Evolutionary conservation across 2,329 filamentous ascomycete genomes (phyloP).

Genomic region (Talaromyces sp.): DNA sequence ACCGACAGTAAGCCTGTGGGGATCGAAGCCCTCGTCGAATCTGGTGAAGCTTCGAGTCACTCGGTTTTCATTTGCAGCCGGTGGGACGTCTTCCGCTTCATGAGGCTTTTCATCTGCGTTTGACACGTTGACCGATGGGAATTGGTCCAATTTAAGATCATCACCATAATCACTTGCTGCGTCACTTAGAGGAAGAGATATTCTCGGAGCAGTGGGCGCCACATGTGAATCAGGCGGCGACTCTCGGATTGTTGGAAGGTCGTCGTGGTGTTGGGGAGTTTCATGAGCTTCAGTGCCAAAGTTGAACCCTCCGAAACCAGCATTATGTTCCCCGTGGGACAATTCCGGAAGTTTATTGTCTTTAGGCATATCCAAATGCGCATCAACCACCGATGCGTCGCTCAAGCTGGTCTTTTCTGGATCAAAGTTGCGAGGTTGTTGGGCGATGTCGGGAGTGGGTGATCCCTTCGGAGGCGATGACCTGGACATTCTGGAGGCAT

Average conservation of each 20-base stretch:
- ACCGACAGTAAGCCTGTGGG: conserved; percentile 53
- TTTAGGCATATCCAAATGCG: neutral
- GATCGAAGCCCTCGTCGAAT: conserved; percentile 32
- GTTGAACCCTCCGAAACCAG: conserved; percentile 8
- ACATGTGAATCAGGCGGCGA: neutral
- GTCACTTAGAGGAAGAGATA: conserved; percentile 42
- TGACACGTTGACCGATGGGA: conserved; percentile 31
- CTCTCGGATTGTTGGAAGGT: conserved; percentile 6
- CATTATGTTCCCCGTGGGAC: neutral
- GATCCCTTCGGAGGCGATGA: conserved; percentile 38
- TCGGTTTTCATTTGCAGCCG: conserved; percentile 15
- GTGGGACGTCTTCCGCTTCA: conserved; percentile 16
- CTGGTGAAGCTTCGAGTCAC: conserved; percentile 17
- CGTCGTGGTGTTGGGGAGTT: conserved; percentile 1
- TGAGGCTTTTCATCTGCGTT: conserved; percentile 15
- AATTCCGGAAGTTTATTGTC: conserved; percentile 15
- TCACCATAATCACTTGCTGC: conserved; percentile 52
- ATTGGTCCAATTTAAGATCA: conserved; percentile 45
- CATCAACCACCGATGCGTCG: neutral
- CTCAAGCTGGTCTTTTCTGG: neutral
- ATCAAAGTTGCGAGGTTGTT: neutral
- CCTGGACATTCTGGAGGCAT: conserved; percentile 54
- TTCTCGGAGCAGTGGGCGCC: conserved; percentile 21
- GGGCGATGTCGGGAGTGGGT: neutral
- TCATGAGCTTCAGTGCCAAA: conserved; percentile 4